Conservation (phyloP, 345 rosid genomes). For the Lumnitzera littorea region DNA sequence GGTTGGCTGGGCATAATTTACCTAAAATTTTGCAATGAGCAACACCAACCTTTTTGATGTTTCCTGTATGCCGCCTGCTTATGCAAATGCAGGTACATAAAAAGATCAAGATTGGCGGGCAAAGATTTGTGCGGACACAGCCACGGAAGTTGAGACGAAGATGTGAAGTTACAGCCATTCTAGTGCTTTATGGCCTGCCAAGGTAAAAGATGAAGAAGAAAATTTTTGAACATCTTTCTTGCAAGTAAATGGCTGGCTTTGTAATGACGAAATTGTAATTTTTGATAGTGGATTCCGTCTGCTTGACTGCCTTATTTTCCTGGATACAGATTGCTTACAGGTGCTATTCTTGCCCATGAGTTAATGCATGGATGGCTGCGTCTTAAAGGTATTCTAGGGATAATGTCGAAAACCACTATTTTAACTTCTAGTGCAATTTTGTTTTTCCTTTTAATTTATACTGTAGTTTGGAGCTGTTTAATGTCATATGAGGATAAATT, state of each 20-base stretch:
- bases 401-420: no score
- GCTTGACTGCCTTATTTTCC: background rate
- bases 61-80: background rate
- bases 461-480: no score
- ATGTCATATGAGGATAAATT: no score
- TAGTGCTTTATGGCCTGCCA: constrained; percentile 94
- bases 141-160: constrained; percentile 67
- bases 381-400: constrained; percentile 51
- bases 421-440: no score
- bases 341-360: constrained; percentile 93
- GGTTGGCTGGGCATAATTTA: no score
- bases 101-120: constrained; percentile 64
- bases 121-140: constrained; percentile 58
- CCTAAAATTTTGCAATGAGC: background rate
- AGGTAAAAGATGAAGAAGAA: constrained; percentile 30
- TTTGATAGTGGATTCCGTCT: background rate
- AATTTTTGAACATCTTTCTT: no score
- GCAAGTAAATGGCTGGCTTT: no score
- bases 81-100: constrained; percentile 35
- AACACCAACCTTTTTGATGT: background rate
- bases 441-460: no score
- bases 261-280: background rate
- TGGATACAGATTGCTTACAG: constrained; percentile 69
- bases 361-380: constrained; percentile 96
- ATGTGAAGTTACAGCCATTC: constrained; percentile 96